Evolutionary conservation across 441 rosid species (phyloP).

Genomic region (Populus hybrid): DNA sequence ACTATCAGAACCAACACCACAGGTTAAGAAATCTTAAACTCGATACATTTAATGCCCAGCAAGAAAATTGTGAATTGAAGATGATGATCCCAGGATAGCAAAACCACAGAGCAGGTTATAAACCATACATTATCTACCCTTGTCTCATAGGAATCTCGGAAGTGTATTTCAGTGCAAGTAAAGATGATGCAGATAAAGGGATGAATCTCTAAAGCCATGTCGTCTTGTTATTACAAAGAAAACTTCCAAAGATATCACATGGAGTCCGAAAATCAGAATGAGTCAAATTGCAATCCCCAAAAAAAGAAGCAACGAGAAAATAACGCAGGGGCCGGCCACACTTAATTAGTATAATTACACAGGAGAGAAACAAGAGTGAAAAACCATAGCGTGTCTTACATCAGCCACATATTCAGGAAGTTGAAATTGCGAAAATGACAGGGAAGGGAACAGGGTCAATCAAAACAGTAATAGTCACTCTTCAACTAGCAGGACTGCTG

Average conservation of each 20-base stretch:
- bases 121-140: not conserved
- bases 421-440: not conserved
- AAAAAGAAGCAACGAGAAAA: conserved; percentile 10
- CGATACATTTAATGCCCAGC: too few species aligned
- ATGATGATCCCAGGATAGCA: too few species aligned
- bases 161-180: not conserved
- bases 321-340: not conserved
- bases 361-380: not conserved
- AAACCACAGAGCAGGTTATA: too few species aligned
- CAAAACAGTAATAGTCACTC: not conserved
- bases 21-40: not conserved
- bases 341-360: conserved; percentile 9
- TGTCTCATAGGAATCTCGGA: not conserved
- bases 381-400: conserved; percentile 1
- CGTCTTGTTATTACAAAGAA: conserved; percentile 10
- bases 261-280: conserved; percentile 19
- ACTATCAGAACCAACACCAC: not conserved
- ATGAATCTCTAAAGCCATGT: not conserved
- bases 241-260: conserved; percentile 8
- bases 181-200: not conserved
- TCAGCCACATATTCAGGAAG: not conserved
- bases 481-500: too few species aligned
- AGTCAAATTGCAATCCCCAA: conserved; percentile 7
- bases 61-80: too few species aligned
- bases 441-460: not conserved